Base-by-base conservation (phyloP, 257 asterid species). In the Solanum pimpinellifolium region DNA sequence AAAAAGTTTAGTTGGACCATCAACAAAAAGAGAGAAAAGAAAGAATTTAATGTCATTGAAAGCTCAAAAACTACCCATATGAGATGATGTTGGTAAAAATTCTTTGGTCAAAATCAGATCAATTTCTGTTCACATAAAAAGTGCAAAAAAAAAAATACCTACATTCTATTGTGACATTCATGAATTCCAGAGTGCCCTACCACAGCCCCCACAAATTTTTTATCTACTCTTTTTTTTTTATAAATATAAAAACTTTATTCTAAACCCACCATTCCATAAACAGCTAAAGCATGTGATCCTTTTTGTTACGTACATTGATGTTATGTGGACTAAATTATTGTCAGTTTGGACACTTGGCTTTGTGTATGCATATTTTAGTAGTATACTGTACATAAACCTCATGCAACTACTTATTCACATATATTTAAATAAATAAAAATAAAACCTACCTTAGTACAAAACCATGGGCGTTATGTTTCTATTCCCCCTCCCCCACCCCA, bases 271-370 rank as follows among this genome's bases (percentile, higher is more conserved):
- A 70, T 27, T 72, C 82, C 80, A 70, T 70, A 70, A 42, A 70
- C 37, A 74, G 87, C 87, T 85, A 70, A 85, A 85, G 16, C 87
- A 85, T 85, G 87, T 85, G 83, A 85, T 68, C 83, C 75, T 84
- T 84, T 66, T 35, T 10, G 46, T 69, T 37, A 84, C 25, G 80
- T 84, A 66, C 44, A 47, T 27, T 74, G 83, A 77, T 74, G 46
- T 78, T 76, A 77, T 86, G 86, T 65, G 86, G 83, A 77, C 88
- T 86, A 86, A 77, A 86, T 78, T 78, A 78, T 60, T 42, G 72
- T 62, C 76, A 60, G 49, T 77, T 78, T 86, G 88, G 77, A 59
- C 31, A 44, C 31, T 78, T 77, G 20, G 76, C 62, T 69, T 13
- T 1, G 68, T 73, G 16, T 73, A 74, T 35, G 18, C 68, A 80